Percentiles rank a stretch among this genome's conserved stretches.
phyloP scores from a whole-genome alignment of 495 filamentous ascomycete genomes.

The Bryoglossum gracile region DNA sequence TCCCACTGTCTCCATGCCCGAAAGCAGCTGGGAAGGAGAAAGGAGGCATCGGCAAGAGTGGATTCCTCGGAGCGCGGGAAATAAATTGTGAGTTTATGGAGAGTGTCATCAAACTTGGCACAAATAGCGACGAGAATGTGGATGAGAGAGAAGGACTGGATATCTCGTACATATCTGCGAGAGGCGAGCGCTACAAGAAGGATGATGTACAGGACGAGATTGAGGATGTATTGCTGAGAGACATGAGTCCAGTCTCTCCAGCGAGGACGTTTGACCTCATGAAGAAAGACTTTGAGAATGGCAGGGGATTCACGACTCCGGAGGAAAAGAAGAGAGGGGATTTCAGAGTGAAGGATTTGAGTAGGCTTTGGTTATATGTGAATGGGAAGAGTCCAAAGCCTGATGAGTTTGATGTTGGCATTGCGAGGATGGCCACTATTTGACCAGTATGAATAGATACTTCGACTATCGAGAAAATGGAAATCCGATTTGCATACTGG shows the following conservation, averaged over 20 bases:
- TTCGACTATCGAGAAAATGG: too few relatives aligned
- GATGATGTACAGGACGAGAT: slow-evolving; percentile 24
- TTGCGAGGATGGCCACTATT: slow-evolving; percentile 19
- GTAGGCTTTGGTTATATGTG: slow-evolving; percentile 66
- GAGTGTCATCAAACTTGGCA: slow-evolving; percentile 32
- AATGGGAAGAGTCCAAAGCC: slow-evolving; percentile 53
- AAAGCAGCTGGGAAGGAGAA: neutral
- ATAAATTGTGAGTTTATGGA: slow-evolving; percentile 50
- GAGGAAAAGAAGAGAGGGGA: slow-evolving; percentile 2
- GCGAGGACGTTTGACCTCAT: slow-evolving; percentile 15
- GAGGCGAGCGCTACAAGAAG: slow-evolving; percentile 25
- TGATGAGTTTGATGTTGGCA: slow-evolving; percentile 20
- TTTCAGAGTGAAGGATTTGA: slow-evolving; percentile 55
- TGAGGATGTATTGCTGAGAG: slow-evolving; percentile 30
- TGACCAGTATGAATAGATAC: too few relatives aligned
- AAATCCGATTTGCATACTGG: too few relatives aligned
- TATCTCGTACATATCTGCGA: slow-evolving; percentile 11
- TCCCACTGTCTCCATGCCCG: slow-evolving; percentile 40
- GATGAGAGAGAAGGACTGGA: slow-evolving; percentile 18
- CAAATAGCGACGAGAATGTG: neutral
- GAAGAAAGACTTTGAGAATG: slow-evolving; percentile 19
- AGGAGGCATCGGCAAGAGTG: slow-evolving; percentile 9
- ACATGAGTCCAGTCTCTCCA: slow-evolving; percentile 29
- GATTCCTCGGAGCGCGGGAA: slow-evolving; percentile 9
- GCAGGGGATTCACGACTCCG: slow-evolving; percentile 16